Evolutionary conservation across 768 basidiomycete genomes (phyloP).

Genomic region (Russula sp.): DNA sequence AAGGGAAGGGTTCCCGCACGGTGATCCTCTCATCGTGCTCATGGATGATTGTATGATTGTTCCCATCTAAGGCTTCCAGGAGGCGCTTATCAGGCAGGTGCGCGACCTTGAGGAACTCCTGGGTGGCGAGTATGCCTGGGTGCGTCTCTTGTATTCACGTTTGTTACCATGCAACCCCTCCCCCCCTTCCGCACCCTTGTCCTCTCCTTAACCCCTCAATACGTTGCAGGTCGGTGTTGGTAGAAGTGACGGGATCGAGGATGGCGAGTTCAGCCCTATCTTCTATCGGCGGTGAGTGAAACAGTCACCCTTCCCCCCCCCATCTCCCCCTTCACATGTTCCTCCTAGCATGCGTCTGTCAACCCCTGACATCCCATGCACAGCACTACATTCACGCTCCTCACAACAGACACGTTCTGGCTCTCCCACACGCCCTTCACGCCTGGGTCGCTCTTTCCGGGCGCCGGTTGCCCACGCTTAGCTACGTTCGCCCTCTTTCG

Average conservation of each 20-base stretch:
- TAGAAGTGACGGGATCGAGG: constrained; percentile 48
- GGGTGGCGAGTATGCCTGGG: constrained; percentile 50
- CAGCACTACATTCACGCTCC: constrained; percentile 34
- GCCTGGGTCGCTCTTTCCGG: constrained; percentile 43
- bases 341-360: neutral
- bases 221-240: constrained; percentile 51
- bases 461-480: constrained; percentile 45
- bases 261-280: constrained; percentile 58
- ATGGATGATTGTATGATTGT: neutral
- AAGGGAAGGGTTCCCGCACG: neutral
- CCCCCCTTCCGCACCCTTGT: neutral
- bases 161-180: neutral
- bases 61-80: constrained; percentile 41
- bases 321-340: neutral
- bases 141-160: constrained; percentile 26
- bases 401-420: constrained; percentile 48
- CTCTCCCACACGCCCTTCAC: constrained; percentile 49
- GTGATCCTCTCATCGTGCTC: neutral
- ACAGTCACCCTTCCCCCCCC: neutral
- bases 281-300: constrained; percentile 46
- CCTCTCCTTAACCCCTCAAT: neutral
- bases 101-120: constrained; percentile 49
- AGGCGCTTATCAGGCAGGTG: constrained; percentile 52
- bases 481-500: constrained; percentile 43
- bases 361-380: neutral